A percentile compares a stretch with the other conserved stretches of the same genome.
These are phyloP conservation scores for Diospyros kaki DNA, from an alignment of 148 eudicot species.

Conservation along the genomic window DNA sequence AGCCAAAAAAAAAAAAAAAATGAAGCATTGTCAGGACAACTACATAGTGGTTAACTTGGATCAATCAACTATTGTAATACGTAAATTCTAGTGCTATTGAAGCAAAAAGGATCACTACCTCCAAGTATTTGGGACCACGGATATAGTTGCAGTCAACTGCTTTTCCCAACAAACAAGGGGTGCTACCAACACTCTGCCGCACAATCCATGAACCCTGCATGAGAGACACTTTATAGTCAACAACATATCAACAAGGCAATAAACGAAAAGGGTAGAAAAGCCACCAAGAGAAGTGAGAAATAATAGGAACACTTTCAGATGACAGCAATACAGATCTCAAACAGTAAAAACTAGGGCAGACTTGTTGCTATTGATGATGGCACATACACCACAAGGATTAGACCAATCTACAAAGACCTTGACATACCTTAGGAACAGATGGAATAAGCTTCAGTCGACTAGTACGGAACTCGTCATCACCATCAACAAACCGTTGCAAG, in stretches of 20 bases:
- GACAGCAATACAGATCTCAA: neutral
- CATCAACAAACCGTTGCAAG: slow-evolving; percentile 93
- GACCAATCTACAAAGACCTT: slow-evolving; percentile 1
- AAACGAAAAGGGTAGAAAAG: neutral
- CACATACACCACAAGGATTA: neutral
- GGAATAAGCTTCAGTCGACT: slow-evolving; percentile 94
- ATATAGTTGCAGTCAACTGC: slow-evolving; percentile 98
- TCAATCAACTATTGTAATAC: neutral
- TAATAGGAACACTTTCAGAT: neutral
- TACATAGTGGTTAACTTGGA: neutral
- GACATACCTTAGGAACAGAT: slow-evolving; percentile 87
- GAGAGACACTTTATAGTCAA: slow-evolving; percentile 9
- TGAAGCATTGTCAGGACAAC: neutral
- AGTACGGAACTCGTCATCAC: slow-evolving; percentile 98
- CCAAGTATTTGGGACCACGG: slow-evolving; percentile 88
- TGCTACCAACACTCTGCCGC: slow-evolving; percentile 97
- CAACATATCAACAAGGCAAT: neutral
- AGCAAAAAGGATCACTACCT: slow-evolving; percentile 41
- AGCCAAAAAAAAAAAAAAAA: slow-evolving; percentile 6
- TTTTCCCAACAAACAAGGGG: slow-evolving; percentile 91
- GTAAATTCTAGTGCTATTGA: neutral
- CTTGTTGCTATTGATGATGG: neutral
- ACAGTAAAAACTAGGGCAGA: neutral
- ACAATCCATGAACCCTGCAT: slow-evolving; percentile 98
- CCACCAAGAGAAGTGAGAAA: neutral